Evolutionary conservation across 129 eudicot species (phyloP).

Genomic region (Daucus carota): DH1_v3.0 NC_030381.2:38554501-38555000

Average conservation of each 20-base stretch:
- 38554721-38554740: no score
- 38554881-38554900: background rate
- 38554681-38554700: background rate
- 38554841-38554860: background rate
- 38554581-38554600: constrained; percentile 60
- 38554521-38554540: constrained; percentile 80
- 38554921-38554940: background rate
- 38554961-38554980: constrained; percentile 83
- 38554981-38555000: constrained; percentile 72
- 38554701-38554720: background rate
- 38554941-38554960: constrained; percentile 38
- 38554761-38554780: no score
- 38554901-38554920: background rate
- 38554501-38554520: constrained; percentile 35
- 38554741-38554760: background rate
- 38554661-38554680: background rate
- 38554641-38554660: background rate
- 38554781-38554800: no score
- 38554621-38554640: constrained; percentile 93
- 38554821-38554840: background rate
- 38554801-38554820: no score
- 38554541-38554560: constrained; percentile 90
- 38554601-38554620: constrained; percentile 87
- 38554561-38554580: constrained; percentile 86
- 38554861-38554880: background rate